Conservation (phyloP, 2,329 filamentous ascomycete genomes). For the Fusarium kyushuense region DNA sequence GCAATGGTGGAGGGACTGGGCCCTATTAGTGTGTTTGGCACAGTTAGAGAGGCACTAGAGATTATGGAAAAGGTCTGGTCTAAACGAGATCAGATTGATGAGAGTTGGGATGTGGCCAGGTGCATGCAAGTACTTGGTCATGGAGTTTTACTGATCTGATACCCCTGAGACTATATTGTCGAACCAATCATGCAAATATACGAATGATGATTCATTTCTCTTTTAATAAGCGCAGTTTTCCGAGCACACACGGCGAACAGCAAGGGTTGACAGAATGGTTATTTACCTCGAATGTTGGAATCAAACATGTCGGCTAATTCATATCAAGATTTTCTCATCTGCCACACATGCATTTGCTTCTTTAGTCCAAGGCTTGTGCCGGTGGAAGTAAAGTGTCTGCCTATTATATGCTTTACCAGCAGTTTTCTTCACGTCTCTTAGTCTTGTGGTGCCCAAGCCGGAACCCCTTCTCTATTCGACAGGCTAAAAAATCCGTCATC, state of each 20-base stretch:
- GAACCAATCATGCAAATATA: not conserved
- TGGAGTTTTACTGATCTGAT: slow-evolving; percentile 56
- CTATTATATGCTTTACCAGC: too few relatives aligned
- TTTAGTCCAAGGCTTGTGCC: not conserved
- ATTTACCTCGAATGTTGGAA: not conserved
- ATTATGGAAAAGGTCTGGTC: slow-evolving; percentile 63
- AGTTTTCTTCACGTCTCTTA: not conserved
- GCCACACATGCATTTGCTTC: not conserved
- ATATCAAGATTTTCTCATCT: not conserved
- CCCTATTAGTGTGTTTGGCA: slow-evolving; percentile 59
- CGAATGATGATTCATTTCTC: not conserved
- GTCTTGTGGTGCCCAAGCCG: not conserved
- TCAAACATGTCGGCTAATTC: not conserved
- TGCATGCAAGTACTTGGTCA: slow-evolving; percentile 58
- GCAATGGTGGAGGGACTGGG: slow-evolving; percentile 57
- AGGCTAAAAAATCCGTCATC: not conserved
- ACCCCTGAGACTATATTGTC: slow-evolving; percentile 31
- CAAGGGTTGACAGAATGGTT: not conserved
- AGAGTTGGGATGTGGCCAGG: slow-evolving; percentile 59
- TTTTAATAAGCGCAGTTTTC: not conserved
- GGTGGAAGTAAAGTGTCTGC: too few relatives aligned
- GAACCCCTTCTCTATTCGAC: not conserved
- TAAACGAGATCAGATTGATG: slow-evolving; percentile 54
- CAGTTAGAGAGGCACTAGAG: slow-evolving; percentile 57
- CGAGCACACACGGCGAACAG: not conserved